Evolutionary conservation across 805 yeast genomes (phyloP).

Genomic region (Pichia kluyveri): DNA sequence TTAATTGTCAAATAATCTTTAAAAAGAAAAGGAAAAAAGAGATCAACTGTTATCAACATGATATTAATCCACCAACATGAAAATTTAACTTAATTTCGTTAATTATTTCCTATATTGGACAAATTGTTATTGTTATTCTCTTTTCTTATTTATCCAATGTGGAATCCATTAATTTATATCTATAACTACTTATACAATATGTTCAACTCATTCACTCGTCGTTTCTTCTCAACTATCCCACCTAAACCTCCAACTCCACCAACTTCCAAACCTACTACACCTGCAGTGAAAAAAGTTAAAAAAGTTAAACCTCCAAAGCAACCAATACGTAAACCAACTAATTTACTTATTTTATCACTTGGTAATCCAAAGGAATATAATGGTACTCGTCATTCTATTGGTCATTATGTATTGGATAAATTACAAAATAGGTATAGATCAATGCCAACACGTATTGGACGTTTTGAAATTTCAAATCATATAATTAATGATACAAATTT

Average conservation of each 20-base stretch:
- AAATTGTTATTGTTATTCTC: no score
- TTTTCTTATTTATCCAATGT: no score
- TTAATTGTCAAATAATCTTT: neutral
- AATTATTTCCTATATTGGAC: neutral
- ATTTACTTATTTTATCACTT: slow-evolving; percentile 17
- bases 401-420: slow-evolving; percentile 45
- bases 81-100: neutral
- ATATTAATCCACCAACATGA: no score
- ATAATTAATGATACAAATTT: neutral
- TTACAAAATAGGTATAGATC: neutral
- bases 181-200: no score
- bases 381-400: slow-evolving; percentile 71
- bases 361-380: slow-evolving; percentile 66
- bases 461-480: neutral
- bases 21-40: neutral
- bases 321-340: neutral
- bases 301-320: no score
- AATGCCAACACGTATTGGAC: neutral
- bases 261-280: no score
- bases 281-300: no score
- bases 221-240: no score
- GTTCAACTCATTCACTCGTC: no score
- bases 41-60: no score
- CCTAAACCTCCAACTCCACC: no score
- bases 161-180: no score